Evolutionary conservation across 495 filamentous ascomycete genomes (phyloP).

Genomic region (Clohesyomyces aquaticus): DNA sequence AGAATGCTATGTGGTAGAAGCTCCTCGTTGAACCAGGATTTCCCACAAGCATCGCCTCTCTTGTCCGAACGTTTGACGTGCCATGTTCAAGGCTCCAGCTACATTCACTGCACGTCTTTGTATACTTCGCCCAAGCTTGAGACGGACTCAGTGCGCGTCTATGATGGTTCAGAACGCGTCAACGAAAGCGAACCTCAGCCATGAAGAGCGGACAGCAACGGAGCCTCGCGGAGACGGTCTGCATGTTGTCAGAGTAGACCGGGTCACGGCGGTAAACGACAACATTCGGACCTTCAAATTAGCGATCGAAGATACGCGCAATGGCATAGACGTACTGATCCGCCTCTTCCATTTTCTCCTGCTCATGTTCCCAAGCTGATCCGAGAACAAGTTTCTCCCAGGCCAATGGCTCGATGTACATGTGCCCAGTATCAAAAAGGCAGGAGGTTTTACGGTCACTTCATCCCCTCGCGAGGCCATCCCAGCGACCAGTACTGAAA

Average conservation of each 20-base stretch:
- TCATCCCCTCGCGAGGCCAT: conserved; percentile 60
- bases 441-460: conserved; percentile 88
- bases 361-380: conserved; percentile 27
- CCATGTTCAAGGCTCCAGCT: neutral
- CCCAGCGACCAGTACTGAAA: conserved; percentile 6
- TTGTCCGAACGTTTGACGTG: too few species aligned
- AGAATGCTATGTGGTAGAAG: neutral
- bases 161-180: conserved; percentile 18
- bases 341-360: neutral
- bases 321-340: conserved; percentile 36
- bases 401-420: conserved; percentile 93
- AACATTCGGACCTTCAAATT: conserved; percentile 38
- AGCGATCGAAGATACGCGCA: conserved; percentile 20
- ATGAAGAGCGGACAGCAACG: conserved; percentile 69
- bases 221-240: conserved; percentile 65
- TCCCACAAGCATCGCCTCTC: neutral
- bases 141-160: neutral
- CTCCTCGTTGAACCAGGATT: neutral
- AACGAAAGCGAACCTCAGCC: conserved; percentile 39
- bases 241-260: conserved; percentile 32
- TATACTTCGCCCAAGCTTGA: neutral
- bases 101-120: neutral
- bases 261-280: conserved; percentile 51
- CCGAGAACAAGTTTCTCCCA: conserved; percentile 64
- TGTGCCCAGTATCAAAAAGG: conserved; percentile 64